Evolutionary conservation across 1,284 basidiomycete genomes (phyloP), one percentile per base, ranked within the genome.

Genomic region (Puccinia hordei): DNA sequence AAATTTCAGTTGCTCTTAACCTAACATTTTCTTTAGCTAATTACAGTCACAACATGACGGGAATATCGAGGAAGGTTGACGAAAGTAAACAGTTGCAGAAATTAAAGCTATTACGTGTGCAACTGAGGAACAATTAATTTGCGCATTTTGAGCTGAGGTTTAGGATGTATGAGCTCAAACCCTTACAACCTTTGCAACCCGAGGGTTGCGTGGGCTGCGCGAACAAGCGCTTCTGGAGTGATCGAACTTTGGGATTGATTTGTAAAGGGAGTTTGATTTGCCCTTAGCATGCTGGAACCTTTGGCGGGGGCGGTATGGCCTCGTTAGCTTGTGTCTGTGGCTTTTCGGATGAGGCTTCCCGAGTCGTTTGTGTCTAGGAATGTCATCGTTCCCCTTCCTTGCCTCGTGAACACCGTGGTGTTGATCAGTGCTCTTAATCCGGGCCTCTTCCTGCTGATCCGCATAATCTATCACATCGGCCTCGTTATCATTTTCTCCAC

Each of bases 151-250:
- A 9, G 22, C 22, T 66, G 22, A 41, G n/a, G 22, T 22, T 38
- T 33, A 63, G 12, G 33, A 41, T n/a, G 33, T 38, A 38, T 13
- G 38, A 46, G n/a, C 63, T 72, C 53, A 66, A 46, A 8, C 5
- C 17, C 63, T 66, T 15, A 41, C 30, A 53, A 53, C 27, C 69
- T 51, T 72, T 53, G 69, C 44, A 35, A 72, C 49, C 24, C 35
- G 27, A 35, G 30, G 69, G 53, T 72, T 72, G 27, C 19, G 69
- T 53, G 69, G 69, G 53, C 69, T 72, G 30, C 69, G 69, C 17
- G 69, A 72, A 53, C 69, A 72, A 51, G 69, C 27, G 35, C 69
- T 33, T 55, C 69, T 51, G 38, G 46, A 38, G 49, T 55, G 49
- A 53, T 72, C 69, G 27, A 72, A 72, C 22, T 72, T 72, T 30